Percentiles rank a stretch among this genome's conserved stretches.
phyloP scores from a whole-genome alignment of 495 filamentous ascomycete genomes.

The Aspergillus steynii region DNA sequence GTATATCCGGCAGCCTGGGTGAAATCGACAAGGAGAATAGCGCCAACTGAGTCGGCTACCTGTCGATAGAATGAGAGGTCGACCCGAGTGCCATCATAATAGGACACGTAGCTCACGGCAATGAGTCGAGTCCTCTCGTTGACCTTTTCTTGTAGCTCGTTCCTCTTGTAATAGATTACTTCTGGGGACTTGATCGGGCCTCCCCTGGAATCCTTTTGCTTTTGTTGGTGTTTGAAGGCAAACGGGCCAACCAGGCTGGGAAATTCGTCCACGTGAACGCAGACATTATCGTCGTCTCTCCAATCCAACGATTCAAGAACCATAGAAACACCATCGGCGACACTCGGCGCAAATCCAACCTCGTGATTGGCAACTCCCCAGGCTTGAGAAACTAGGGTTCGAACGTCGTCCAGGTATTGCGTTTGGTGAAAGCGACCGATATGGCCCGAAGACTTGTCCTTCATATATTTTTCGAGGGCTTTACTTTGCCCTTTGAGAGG shows the following conservation, averaged over 20 bases:
- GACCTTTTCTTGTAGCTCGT: neutral
- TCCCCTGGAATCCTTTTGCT: no score
- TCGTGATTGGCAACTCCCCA: neutral
- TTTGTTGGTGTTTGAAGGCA: neutral
- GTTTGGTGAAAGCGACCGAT: neutral
- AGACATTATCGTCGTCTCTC: constrained; percentile 6
- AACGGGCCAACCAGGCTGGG: constrained; percentile 11
- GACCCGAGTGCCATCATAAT: constrained; percentile 5
- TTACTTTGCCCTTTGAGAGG: neutral
- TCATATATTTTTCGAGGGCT: neutral
- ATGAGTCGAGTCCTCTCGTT: constrained; percentile 7
- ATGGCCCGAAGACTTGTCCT: neutral
- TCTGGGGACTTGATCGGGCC: neutral
- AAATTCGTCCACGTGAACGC: constrained; percentile 7
- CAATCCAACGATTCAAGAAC: constrained; percentile 1
- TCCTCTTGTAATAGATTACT: neutral
- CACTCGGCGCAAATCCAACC: constrained; percentile 4
- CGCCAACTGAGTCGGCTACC: constrained; percentile 2
- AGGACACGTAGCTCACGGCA: constrained; percentile 14
- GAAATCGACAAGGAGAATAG: constrained; percentile 12
- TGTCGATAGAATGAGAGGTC: constrained; percentile 5
- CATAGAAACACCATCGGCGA: constrained; percentile 3
- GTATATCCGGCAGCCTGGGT: constrained; percentile 13
- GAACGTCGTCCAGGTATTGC: neutral
- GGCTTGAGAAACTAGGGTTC: neutral